phyloP scores from a whole-genome alignment of 108 stramenopile species.

The Chaetoceros muelleri region DNA sequence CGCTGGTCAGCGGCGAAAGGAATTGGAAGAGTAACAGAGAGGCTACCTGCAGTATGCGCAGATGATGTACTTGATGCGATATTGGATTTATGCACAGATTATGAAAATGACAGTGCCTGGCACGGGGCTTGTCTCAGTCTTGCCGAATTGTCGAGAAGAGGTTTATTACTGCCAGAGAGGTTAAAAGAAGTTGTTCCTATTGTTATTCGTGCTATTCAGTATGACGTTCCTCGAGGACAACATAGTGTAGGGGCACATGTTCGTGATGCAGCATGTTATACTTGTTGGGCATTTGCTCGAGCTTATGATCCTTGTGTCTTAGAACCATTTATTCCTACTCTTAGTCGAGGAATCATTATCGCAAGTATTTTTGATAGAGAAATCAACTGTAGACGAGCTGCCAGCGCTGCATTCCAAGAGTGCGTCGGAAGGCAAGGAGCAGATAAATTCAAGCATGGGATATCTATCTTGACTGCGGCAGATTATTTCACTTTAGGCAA shows the following conservation, averaged over 20 bases:
- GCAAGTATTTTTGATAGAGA: constrained; percentile 95
- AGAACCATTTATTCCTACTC: constrained; percentile 46
- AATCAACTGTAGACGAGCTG: constrained; percentile 95
- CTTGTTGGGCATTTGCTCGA: constrained; percentile 97
- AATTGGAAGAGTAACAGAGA: constrained; percentile 89
- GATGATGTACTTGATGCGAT: constrained; percentile 95
- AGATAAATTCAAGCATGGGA: constrained; percentile 86
- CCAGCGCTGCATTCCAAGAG: constrained; percentile 97
- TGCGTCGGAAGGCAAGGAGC: constrained; percentile 63
- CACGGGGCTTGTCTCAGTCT: constrained; percentile 95
- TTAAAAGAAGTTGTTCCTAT: constrained; percentile 77
- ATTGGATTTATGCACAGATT: constrained; percentile 57
- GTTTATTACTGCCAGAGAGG: constrained; percentile 83
- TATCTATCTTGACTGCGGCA: constrained; percentile 87
- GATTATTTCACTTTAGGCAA: constrained; percentile 97
- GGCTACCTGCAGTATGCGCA: constrained; percentile 80
- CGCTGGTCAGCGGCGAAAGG: constrained; percentile 99
- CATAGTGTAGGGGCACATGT: constrained; percentile 94
- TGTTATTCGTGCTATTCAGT: constrained; percentile 71
- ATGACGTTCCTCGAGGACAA: constrained; percentile 83
- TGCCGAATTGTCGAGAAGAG: constrained; percentile 94
- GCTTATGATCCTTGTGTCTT: constrained; percentile 85
- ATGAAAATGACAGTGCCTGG: constrained; percentile 82
- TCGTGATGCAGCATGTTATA: constrained; percentile 96
- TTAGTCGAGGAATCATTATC: constrained; percentile 71